These are phyloP conservation scores for Gossypium laxum DNA, from an alignment of 441 rosid genomes.

Conservation along the genomic window DNA sequence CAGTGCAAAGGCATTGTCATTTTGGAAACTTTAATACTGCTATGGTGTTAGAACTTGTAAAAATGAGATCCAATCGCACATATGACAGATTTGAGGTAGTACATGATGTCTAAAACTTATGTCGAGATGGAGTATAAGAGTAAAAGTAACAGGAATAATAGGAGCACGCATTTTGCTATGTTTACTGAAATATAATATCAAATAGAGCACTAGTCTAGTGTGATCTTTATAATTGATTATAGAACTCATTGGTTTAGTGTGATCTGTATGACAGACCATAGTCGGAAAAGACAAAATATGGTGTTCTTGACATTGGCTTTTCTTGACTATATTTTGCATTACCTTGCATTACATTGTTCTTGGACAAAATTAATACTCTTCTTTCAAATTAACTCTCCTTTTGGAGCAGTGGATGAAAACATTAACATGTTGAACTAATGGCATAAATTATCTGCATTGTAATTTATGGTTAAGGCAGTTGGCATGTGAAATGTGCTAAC, in stretches of 20 bases:
- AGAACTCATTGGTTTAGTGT: background rate
- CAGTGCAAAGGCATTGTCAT: background rate
- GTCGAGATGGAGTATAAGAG: background rate
- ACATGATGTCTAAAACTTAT: background rate
- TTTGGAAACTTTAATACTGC: background rate
- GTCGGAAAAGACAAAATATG: background rate
- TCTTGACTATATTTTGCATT: background rate
- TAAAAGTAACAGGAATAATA: background rate
- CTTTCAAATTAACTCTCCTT: background rate
- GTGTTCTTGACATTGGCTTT: background rate
- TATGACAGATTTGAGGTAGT: background rate
- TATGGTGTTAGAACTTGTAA: background rate
- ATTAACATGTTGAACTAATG: background rate
- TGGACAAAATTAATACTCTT: background rate
- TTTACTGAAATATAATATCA: background rate
- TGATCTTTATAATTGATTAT: background rate
- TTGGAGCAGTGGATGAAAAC: background rate
- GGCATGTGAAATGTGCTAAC: slow-evolving; percentile 6
- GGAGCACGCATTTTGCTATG: background rate
- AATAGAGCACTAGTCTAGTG: background rate
- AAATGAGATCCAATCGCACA: background rate
- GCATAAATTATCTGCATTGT: background rate
- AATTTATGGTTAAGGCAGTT: background rate
- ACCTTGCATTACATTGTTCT: background rate
- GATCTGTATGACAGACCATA: background rate